phyloP scores from a whole-genome alignment of 2,329 filamentous ascomycete genomes.

The Stagonosporopsis chrysanthemi region DNA sequence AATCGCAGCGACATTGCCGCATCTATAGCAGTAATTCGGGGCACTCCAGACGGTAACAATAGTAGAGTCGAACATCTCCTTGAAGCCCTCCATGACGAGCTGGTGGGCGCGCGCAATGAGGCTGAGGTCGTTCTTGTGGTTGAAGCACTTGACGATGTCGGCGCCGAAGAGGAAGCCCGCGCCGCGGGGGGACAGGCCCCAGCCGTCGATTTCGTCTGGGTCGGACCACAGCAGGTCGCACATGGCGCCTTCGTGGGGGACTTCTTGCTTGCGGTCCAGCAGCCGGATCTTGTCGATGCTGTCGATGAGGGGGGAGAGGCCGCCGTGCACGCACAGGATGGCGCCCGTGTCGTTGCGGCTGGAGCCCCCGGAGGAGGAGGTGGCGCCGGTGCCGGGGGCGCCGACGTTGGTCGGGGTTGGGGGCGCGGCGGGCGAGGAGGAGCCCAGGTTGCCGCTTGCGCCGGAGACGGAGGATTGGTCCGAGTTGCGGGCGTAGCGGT shows the following conservation, averaged over 20 bases:
- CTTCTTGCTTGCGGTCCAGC: constrained; percentile 93
- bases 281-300: constrained; percentile 94
- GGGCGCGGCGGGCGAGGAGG: constrained; percentile 47
- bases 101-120: constrained; percentile 95
- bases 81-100: constrained; percentile 98
- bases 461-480: constrained; percentile 48
- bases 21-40: constrained; percentile 72
- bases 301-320: constrained; percentile 88
- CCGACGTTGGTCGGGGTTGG: constrained; percentile 65
- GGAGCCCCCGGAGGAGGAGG: constrained; percentile 68
- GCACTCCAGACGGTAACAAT: constrained; percentile 97
- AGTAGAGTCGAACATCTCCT: constrained; percentile 90
- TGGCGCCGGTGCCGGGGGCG: constrained; percentile 80
- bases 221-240: constrained; percentile 98
- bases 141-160: constrained; percentile 94
- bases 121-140: constrained; percentile 89
- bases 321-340: constrained; percentile 94
- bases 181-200: constrained; percentile 91
- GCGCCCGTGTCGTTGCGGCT: constrained; percentile 66
- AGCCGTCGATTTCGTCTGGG: constrained; percentile 96
- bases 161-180: constrained; percentile 95
- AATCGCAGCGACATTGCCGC: constrained; percentile 78
- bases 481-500: constrained; percentile 66
- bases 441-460: constrained; percentile 43
- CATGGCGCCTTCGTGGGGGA: constrained; percentile 98